Conservation (phyloP, 345 rosid species). For the Crucihimalaya himalaica region DNA sequence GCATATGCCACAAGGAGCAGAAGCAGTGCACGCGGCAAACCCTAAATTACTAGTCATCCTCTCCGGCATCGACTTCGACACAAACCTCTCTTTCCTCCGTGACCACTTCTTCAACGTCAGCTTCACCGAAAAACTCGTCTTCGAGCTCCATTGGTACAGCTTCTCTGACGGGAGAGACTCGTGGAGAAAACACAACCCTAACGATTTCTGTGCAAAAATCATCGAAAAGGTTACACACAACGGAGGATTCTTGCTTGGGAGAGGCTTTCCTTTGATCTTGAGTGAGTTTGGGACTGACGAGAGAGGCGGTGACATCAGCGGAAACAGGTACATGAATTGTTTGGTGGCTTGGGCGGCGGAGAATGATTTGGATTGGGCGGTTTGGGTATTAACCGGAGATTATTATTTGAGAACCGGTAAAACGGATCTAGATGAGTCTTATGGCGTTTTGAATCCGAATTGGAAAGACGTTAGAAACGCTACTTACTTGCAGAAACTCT, state of each 20-base stretch:
- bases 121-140: slow-evolving; percentile 61
- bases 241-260: slow-evolving; percentile 59
- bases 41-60: slow-evolving; percentile 77
- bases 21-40: slow-evolving; percentile 79
- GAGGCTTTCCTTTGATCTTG: slow-evolving; percentile 71
- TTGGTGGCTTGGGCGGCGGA: slow-evolving; percentile 68
- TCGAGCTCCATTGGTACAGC: slow-evolving; percentile 80
- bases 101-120: slow-evolving; percentile 49
- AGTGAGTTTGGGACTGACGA: slow-evolving; percentile 72
- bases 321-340: slow-evolving; percentile 71
- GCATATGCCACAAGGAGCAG: slow-evolving; percentile 80
- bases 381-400: slow-evolving; percentile 79
- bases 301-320: slow-evolving; percentile 65
- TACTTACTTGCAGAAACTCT: slow-evolving; percentile 51
- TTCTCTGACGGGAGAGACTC: slow-evolving; percentile 61
- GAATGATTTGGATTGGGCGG: slow-evolving; percentile 79
- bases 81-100: slow-evolving; percentile 59
- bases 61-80: slow-evolving; percentile 74
- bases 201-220: slow-evolving; percentile 70
- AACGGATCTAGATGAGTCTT: slow-evolving; percentile 54
- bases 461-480: slow-evolving; percentile 61
- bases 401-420: slow-evolving; percentile 72
- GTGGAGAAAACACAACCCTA: slow-evolving; percentile 67
- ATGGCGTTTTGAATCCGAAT: slow-evolving; percentile 55
- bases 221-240: slow-evolving; percentile 48